A percentile compares a stretch with the other conserved stretches of the same genome.
Evolutionary conservation across 2,329 filamentous ascomycete genomes (phyloP).

Genomic region (Alternaria tenuissima): DNA sequence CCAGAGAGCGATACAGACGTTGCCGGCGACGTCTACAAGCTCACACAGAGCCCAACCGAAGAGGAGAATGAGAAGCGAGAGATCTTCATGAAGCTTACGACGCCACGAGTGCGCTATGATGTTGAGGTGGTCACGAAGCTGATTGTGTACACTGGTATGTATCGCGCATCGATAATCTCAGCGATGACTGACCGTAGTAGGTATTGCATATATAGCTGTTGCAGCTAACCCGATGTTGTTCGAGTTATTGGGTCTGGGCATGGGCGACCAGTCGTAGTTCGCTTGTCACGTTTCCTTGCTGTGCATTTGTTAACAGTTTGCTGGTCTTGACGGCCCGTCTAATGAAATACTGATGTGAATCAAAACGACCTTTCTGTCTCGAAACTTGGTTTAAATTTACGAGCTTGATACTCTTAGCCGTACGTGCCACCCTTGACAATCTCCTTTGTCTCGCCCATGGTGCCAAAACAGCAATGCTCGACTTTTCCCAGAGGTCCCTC

Average conservation of each 20-base stretch:
- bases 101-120: slow-evolving; percentile 91
- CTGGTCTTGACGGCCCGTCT: not conserved
- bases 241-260: slow-evolving; percentile 64
- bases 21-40: slow-evolving; percentile 35
- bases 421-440: slow-evolving; percentile 51
- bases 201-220: slow-evolving; percentile 83
- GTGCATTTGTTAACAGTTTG: not conserved
- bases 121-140: slow-evolving; percentile 98
- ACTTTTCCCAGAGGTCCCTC: slow-evolving; percentile 44
- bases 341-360: not conserved
- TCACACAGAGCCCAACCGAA: slow-evolving; percentile 32
- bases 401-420: slow-evolving; percentile 23
- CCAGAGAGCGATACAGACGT: slow-evolving; percentile 45
- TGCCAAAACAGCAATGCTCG: slow-evolving; percentile 52
- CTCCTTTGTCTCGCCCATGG: slow-evolving; percentile 47
- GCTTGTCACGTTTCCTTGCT: not conserved
- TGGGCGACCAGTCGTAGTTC: slow-evolving; percentile 29
- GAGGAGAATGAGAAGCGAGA: slow-evolving; percentile 60
- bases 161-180: not conserved
- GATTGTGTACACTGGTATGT: slow-evolving; percentile 87
- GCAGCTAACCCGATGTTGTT: slow-evolving; percentile 79
- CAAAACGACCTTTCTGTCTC: not conserved
- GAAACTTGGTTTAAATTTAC: not conserved
- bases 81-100: slow-evolving; percentile 84
- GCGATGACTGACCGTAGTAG: slow-evolving; percentile 53